Conservation (phyloP, 2,329 filamentous ascomycete species). For the Coccinonectria pachysandricola region DNA sequence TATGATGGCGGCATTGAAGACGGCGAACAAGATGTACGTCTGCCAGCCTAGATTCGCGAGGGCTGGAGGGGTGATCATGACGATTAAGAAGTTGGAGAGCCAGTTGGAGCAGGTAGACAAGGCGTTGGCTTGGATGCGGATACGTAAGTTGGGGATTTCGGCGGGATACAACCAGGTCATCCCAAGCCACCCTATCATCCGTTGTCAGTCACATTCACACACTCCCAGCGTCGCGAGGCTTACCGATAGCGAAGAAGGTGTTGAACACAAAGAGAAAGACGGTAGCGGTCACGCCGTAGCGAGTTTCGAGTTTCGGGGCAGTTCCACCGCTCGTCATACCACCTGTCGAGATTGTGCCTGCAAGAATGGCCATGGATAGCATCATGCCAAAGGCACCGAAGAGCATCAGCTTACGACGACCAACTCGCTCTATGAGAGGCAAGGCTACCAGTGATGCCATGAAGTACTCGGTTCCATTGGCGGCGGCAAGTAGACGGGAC, state of each 20-base stretch:
- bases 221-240: too few species aligned
- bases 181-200: conserved; percentile 42
- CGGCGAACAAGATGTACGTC: conserved; percentile 40
- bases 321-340: conserved; percentile 17
- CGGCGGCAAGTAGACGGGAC: conserved; percentile 44
- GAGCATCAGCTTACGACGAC: conserved; percentile 52
- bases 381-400: conserved; percentile 54
- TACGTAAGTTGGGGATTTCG: conserved; percentile 50
- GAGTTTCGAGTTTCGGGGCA: conserved; percentile 17
- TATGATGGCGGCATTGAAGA: conserved; percentile 18
- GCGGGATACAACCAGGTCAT: conserved; percentile 51
- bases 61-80: conserved; percentile 70
- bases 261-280: conserved; percentile 53
- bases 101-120: conserved; percentile 49
- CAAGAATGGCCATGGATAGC: conserved; percentile 50
- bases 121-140: conserved; percentile 45
- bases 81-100: conserved; percentile 60
- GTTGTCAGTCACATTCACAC: too few species aligned
- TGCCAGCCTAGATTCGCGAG: conserved; percentile 40
- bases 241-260: conserved; percentile 42
- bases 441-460: conserved; percentile 28
- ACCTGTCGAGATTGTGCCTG: conserved; percentile 22
- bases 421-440: conserved; percentile 38
- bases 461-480: conserved; percentile 36
- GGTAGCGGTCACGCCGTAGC: conserved; percentile 21